Evolutionary conservation across 2,329 filamentous ascomycete genomes (phyloP).

Genomic region (Eutypella sp.): DNA sequence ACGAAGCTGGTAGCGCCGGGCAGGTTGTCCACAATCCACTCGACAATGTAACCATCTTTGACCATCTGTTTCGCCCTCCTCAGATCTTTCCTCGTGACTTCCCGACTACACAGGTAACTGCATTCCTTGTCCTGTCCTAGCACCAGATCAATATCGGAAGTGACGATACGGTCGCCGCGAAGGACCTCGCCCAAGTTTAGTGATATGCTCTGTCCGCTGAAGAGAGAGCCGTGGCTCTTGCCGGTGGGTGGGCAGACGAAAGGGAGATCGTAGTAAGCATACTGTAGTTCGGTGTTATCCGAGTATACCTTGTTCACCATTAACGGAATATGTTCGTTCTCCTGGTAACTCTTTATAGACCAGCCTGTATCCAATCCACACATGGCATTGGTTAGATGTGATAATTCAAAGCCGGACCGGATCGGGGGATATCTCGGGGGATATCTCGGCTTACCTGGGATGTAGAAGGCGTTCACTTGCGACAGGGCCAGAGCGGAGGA

Average conservation of each 20-base stretch:
- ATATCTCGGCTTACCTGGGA: constrained; percentile 66
- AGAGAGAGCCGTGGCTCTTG: constrained; percentile 59
- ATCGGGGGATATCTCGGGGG: too few species aligned
- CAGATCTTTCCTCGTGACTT: constrained; percentile 60
- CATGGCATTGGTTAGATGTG: too few species aligned
- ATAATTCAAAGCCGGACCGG: too few species aligned
- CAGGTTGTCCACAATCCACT: constrained; percentile 92
- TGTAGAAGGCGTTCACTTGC: constrained; percentile 68
- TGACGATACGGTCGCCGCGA: constrained; percentile 78
- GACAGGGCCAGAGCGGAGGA: constrained; percentile 42
- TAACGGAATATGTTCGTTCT: constrained; percentile 74
- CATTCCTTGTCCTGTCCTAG: constrained; percentile 75
- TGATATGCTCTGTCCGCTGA: constrained; percentile 72
- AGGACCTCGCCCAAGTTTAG: constrained; percentile 85
- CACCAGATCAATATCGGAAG: constrained; percentile 74
- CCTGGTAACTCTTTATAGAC: constrained; percentile 74
- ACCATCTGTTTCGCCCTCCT: constrained; percentile 67
- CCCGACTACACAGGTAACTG: constrained; percentile 64
- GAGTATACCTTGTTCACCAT: constrained; percentile 91
- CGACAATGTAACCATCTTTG: constrained; percentile 74
- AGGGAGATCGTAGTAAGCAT: constrained; percentile 82
- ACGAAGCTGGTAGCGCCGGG: constrained; percentile 86
- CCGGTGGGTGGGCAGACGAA: constrained; percentile 81
- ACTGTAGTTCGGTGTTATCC: constrained; percentile 84
- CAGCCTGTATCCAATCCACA: constrained; percentile 59